Evolutionary conservation across 2,329 filamentous ascomycete species (phyloP).

Genomic region (Immersiporthe knoxdaviesiana): DNA sequence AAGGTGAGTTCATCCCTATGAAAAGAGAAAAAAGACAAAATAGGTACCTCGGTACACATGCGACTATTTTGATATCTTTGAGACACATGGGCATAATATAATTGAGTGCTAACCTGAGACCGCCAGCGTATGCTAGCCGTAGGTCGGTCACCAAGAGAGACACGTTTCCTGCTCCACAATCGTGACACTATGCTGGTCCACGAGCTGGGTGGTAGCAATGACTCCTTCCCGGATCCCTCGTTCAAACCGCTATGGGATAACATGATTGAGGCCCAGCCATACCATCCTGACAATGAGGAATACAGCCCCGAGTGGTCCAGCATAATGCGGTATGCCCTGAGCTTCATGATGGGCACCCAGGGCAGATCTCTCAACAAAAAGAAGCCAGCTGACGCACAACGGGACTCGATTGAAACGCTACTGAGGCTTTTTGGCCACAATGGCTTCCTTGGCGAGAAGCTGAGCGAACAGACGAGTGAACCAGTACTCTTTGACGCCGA

Average conservation of each 20-base stretch:
- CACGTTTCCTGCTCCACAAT: slow-evolving; percentile 9
- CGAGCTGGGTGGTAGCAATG: too few species aligned
- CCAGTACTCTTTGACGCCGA: slow-evolving; percentile 1
- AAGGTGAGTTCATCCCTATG: not conserved
- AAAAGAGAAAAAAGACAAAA: not conserved
- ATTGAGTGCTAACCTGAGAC: not conserved
- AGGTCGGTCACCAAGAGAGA: slow-evolving; percentile 3
- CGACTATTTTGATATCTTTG: too few species aligned
- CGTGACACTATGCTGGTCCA: not conserved
- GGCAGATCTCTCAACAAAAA: not conserved
- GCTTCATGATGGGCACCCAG: slow-evolving; percentile 3
- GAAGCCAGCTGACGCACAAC: not conserved
- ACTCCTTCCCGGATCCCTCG: not conserved
- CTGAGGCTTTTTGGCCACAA: not conserved
- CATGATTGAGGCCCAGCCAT: not conserved
- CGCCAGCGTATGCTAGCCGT: slow-evolving; percentile 11
- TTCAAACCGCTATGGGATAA: not conserved
- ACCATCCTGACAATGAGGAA: not conserved
- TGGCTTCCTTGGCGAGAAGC: not conserved
- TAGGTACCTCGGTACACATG: too few species aligned
- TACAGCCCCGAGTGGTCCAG: not conserved
- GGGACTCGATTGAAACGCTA: not conserved
- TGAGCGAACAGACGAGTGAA: not conserved
- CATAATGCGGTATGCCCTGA: not conserved
- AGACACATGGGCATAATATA: too few species aligned